These are phyloP conservation scores for Lachancea dasiensis DNA, from an alignment of 805 yeast species.

Conservation along the genomic window DNA sequence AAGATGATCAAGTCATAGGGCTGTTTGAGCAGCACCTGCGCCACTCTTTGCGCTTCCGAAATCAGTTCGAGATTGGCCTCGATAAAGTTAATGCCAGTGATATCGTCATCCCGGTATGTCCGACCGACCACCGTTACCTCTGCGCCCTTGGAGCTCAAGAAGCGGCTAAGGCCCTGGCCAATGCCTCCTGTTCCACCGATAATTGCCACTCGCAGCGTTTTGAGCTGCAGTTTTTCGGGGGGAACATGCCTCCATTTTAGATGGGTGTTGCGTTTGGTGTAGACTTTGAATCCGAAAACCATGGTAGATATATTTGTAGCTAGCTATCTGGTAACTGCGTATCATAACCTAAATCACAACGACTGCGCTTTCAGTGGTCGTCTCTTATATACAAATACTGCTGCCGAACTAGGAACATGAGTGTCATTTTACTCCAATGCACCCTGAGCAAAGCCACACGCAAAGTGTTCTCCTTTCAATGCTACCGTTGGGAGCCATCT, in stretches of 20 bases:
- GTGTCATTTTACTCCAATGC: no score
- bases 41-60: constrained; percentile 21
- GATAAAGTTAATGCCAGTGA: constrained; percentile 26
- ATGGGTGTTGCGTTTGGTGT: background rate
- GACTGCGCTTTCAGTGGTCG: no score
- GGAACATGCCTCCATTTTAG: constrained; percentile 5
- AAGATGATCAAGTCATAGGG: constrained; percentile 30
- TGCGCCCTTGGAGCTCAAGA: constrained; percentile 27
- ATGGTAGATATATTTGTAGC: background rate
- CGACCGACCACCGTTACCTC: constrained; percentile 35
- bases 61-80: constrained; percentile 34
- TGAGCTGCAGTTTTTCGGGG: constrained; percentile 2
- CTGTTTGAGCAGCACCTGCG: constrained; percentile 19
- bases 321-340: background rate
- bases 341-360: background rate
- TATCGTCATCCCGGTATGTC: constrained; percentile 30
- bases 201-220: constrained; percentile 20
- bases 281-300: constrained; percentile 1
- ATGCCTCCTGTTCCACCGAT: constrained; percentile 40
- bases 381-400: no score
- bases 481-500: no score
- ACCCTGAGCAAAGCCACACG: no score
- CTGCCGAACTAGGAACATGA: no score
- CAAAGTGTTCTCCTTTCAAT: no score
- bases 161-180: constrained; percentile 32